Evolutionary conservation across 192 early-diverging fungal genomes (phyloP).

Genomic region (Entomortierella lignicola): DNA sequence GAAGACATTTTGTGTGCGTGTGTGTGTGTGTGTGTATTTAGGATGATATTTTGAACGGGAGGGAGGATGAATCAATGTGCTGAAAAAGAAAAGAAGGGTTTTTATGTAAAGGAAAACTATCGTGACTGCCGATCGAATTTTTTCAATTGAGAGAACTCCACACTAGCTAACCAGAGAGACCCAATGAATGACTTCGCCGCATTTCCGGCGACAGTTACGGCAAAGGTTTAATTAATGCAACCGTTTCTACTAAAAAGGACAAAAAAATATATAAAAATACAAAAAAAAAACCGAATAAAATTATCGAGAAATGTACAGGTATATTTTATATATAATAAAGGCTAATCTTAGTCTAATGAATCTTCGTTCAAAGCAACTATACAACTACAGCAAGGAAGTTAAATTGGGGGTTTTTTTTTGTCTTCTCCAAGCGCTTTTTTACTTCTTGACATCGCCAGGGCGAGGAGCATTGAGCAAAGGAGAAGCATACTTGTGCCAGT

Average conservation of each 20-base stretch:
- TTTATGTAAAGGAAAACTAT: not conserved
- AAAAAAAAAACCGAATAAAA: too few relatives aligned
- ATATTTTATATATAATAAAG: too few relatives aligned
- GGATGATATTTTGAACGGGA: too few relatives aligned
- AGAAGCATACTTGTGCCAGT: constrained; percentile 54
- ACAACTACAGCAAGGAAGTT: not conserved
- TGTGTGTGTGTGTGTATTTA: too few relatives aligned
- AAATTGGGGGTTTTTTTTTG: too few relatives aligned
- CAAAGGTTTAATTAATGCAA: too few relatives aligned
- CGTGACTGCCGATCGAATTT: constrained; percentile 35
- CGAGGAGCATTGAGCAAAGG: constrained; percentile 51
- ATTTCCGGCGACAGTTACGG: not conserved
- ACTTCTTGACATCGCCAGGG: constrained; percentile 43
- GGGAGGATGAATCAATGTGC: too few relatives aligned
- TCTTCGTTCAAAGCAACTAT: not conserved
- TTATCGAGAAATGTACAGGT: too few relatives aligned
- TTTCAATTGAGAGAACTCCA: not conserved
- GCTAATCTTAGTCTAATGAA: too few relatives aligned
- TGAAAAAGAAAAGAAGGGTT: too few relatives aligned
- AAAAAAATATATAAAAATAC: too few relatives aligned
- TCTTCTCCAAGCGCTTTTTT: constrained; percentile 35
- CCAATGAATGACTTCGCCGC: constrained; percentile 29
- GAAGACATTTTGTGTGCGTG: not conserved
- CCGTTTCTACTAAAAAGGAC: too few relatives aligned
- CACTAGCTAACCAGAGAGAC: not conserved